A percentile compares a stretch with the other conserved stretches of the same genome.
Evolutionary conservation across 2,329 filamentous ascomycete genomes (phyloP).

Genomic region (Diaporthe ampelina): DNA sequence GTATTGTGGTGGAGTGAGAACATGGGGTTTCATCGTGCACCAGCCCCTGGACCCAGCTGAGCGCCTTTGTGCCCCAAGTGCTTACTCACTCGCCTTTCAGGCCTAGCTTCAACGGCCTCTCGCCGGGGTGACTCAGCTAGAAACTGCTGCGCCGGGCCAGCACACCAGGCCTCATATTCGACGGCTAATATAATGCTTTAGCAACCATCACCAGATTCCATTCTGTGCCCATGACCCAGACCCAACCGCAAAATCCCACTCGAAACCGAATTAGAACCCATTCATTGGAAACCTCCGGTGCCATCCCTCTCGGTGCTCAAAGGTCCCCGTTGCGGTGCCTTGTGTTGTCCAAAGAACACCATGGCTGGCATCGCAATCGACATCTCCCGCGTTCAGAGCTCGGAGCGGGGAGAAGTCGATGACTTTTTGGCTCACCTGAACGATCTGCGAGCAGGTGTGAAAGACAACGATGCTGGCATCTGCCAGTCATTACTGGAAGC

Average conservation of each 20-base stretch:
- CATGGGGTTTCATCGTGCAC: slow-evolving; percentile 4
- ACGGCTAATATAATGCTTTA: neutral
- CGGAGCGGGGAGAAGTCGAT: neutral
- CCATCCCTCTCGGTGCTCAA: neutral
- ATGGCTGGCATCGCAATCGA: slow-evolving; percentile 14
- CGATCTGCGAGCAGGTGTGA: neutral
- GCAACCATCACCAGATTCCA: too few relatives aligned
- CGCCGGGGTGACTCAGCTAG: slow-evolving; percentile 16
- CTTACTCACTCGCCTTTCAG: slow-evolving; percentile 6
- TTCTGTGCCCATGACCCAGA: neutral
- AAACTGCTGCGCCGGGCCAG: neutral
- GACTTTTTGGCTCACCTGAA: slow-evolving; percentile 16
- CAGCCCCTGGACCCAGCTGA: neutral
- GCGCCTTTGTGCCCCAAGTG: slow-evolving; percentile 9
- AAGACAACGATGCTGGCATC: slow-evolving; percentile 12
- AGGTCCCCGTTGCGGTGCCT: neutral
- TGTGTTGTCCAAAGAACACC: neutral
- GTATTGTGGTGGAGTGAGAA: neutral
- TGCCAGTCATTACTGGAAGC: slow-evolving; percentile 22
- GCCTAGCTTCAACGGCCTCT: slow-evolving; percentile 18
- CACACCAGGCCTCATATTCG: neutral
- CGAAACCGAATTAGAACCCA: too few relatives aligned
- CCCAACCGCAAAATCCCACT: neutral
- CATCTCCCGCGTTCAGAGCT: neutral
- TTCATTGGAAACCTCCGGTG: too few relatives aligned